These are phyloP conservation scores for Rhodomyrtus psidioides DNA, from an alignment of 441 rosid species.

Conservation along the genomic window DNA sequence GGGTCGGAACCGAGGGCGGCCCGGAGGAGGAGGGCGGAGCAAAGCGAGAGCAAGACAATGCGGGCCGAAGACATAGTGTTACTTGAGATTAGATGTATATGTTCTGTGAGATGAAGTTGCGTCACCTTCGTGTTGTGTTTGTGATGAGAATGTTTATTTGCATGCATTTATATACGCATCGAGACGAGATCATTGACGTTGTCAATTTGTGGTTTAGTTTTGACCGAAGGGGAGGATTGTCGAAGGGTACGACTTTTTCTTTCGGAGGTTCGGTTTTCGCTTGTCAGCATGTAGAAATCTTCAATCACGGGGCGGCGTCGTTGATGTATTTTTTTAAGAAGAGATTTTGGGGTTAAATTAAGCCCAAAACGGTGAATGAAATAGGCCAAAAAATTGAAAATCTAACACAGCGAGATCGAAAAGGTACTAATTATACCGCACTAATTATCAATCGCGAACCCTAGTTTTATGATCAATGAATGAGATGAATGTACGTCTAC, in stretches of 20 bases:
- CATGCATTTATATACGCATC: not conserved
- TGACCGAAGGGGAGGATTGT: not conserved
- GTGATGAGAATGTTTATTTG: not conserved
- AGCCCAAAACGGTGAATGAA: too few relatives aligned
- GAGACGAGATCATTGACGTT: not conserved
- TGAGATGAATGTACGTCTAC: not conserved
- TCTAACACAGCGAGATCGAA: too few relatives aligned
- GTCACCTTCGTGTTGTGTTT: not conserved
- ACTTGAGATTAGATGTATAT: not conserved
- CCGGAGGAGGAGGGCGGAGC: conserved; percentile 6
- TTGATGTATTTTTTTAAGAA: not conserved
- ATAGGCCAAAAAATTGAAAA: too few relatives aligned
- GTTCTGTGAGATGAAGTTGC: not conserved
- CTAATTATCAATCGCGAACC: too few relatives aligned
- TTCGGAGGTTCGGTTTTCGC: not conserved
- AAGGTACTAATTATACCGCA: too few relatives aligned
- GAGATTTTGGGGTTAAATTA: too few relatives aligned
- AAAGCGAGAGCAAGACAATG: not conserved
- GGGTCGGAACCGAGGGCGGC: conserved; percentile 6
- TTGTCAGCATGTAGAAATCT: not conserved
- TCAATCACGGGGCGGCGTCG: too few relatives aligned
- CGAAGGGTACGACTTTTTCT: not conserved
- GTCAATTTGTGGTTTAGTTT: not conserved
- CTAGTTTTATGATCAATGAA: not conserved
- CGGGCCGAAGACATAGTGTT: not conserved